Evolutionary conservation across 23 red algal genomes (phyloP).

Genomic region (Gracilaria gracilis): DNA sequence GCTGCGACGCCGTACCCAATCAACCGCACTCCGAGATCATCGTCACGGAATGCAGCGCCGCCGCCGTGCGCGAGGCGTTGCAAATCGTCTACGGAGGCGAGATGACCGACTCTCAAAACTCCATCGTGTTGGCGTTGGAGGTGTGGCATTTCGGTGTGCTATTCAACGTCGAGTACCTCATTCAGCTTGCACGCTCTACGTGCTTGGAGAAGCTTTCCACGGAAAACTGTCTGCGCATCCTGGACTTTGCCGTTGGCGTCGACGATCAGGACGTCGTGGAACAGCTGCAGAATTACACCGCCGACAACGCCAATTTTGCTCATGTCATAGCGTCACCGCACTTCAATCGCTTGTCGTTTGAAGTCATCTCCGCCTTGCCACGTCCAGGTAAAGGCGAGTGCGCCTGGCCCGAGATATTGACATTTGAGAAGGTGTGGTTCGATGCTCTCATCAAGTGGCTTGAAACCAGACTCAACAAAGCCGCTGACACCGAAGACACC

Average conservation of each 20-base stretch:
- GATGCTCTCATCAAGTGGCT: slow-evolving; percentile 73
- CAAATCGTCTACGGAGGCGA: slow-evolving; percentile 70
- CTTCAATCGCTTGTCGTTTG: slow-evolving; percentile 46
- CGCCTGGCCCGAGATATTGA: slow-evolving; percentile 55
- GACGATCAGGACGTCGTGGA: slow-evolving; percentile 54
- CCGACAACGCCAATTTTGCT: slow-evolving; percentile 55
- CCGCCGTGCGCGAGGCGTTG: slow-evolving; percentile 54
- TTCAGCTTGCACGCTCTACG: slow-evolving; percentile 30
- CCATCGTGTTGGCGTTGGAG: slow-evolving; percentile 44
- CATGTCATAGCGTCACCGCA: slow-evolving; percentile 44
- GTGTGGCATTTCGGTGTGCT: slow-evolving; percentile 68
- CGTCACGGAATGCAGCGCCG: slow-evolving; percentile 49
- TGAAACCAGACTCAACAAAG: neutral
- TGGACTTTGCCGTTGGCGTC: slow-evolving; percentile 63
- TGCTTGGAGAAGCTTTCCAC: slow-evolving; percentile 58
- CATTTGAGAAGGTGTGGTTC: slow-evolving; percentile 76
- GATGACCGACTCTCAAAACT: slow-evolving; percentile 37
- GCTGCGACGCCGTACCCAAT: slow-evolving; percentile 26
- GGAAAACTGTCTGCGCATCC: slow-evolving; percentile 63
- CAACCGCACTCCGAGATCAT: slow-evolving; percentile 38
- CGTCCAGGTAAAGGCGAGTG: slow-evolving; percentile 69
- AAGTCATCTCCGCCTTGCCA: slow-evolving; percentile 40
- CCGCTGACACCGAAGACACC: neutral
- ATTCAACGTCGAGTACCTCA: slow-evolving; percentile 57
- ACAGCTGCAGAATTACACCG: slow-evolving; percentile 43